Evolutionary conservation across 257 asterid species (phyloP), one percentile per base, ranked within the genome.

Genomic region (Solanum chilense): DNA sequence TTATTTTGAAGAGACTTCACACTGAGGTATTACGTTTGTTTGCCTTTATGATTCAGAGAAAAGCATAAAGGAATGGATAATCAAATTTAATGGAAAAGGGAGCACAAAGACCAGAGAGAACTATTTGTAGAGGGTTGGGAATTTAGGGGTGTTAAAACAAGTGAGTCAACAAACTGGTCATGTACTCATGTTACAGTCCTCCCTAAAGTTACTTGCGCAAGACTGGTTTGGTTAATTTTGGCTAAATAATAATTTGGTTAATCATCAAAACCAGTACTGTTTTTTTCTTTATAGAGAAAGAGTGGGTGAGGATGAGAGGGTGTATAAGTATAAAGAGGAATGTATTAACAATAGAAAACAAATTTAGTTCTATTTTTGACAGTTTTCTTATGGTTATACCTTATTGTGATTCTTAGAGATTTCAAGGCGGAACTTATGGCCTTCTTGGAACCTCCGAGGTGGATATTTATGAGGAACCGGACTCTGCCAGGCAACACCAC

Each of bases 401-500:
- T 73, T 74, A 39, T 73, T 86, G 69, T 56, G 80, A 58, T 89
- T 90, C 85, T 49, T 88, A 96, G 99, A 93, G 98, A 92, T 96
- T 96, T 92, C 95, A 95, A 95, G 99, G 99, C 35, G 95, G 93
- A 86, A 88, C 92, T 39, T 96, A 96, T 91, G 95, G 96, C 31
- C 90, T 91, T 83, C 96, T 96, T 83, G 95, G 94, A 91, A 94
- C 94, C 90, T 93, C 98, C 3, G 99, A 96, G 85, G 82, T 88
- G 89, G 93, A 91, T 90, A 78, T 78, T 90, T 96, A 91, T 4
- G 95, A 94, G 88, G 97, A 95, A 86, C 95, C 95, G 52, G 98
- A 89, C 86, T 93, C 94, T 68, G 92, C 91, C 20, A 93, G 94
- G 91, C 95, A 92, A 86, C 94, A 85, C 86, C 94, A 85, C 75